These are phyloP conservation scores for Ambrosiella beaveri DNA, from an alignment of 2,329 filamentous ascomycete species.

Conservation along the genomic window DNA sequence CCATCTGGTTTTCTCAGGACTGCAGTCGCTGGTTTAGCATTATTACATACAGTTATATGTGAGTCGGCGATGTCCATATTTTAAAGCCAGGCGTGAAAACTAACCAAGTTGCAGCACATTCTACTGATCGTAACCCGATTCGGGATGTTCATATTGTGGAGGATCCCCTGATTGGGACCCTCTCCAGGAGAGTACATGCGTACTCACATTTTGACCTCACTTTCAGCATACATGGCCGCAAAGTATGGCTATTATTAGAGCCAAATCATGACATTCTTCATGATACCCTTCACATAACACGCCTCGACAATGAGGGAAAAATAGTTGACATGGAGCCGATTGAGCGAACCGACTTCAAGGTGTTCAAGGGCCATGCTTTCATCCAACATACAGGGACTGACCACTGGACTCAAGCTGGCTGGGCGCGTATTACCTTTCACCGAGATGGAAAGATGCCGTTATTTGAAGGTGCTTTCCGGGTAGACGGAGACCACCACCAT, in stretches of 20 bases:
- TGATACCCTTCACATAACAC: constrained; percentile 55
- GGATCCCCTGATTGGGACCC: constrained; percentile 59
- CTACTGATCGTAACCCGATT: constrained; percentile 58
- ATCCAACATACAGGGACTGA: constrained; percentile 39
- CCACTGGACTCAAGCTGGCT: constrained; percentile 68
- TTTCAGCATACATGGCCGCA: constrained; percentile 56
- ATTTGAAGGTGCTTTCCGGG: constrained; percentile 77
- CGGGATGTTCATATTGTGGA: constrained; percentile 56
- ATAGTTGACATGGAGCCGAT: constrained; percentile 51
- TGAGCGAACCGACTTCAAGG: constrained; percentile 54
- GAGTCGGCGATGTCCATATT: not conserved
- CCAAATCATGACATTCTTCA: constrained; percentile 84
- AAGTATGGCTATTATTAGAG: constrained; percentile 63
- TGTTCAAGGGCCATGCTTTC: constrained; percentile 70
- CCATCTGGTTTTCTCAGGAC: not conserved
- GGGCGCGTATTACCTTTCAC: constrained; percentile 65
- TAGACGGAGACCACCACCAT: constrained; percentile 72
- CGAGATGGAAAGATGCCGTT: constrained; percentile 61
- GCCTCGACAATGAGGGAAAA: constrained; percentile 54
- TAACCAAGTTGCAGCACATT: constrained; percentile 38
- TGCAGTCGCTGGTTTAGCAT: constrained; percentile 4
- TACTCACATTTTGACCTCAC: constrained; percentile 70
- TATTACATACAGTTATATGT: constrained; percentile 8
- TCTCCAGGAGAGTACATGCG: constrained; percentile 61
- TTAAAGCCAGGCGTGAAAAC: not conserved